Evolutionary conservation across 352 stramenopile species (phyloP), one percentile per base, ranked within the genome.

Genomic region (Phytophthora hybrid): DNA sequence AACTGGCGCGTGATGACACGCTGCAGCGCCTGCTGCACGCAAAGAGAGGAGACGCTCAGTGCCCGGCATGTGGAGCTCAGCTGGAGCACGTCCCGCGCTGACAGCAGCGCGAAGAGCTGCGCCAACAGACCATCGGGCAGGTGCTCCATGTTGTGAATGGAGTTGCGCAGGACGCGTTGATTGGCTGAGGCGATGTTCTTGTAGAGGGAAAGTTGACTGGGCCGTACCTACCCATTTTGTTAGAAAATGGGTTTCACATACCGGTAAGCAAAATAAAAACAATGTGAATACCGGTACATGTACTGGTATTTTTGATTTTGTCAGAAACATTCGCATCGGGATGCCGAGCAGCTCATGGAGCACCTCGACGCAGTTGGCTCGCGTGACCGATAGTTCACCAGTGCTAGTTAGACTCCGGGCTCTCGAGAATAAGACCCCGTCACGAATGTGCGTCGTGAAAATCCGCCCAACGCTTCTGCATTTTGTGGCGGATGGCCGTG

Each of bases 91-190:
- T 95, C 88, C 14, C 59, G 66, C 0, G 87, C 81, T 19, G 85
- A 80, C 49, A 95, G 78, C 32, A 93, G 76, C 67, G 82, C 79
- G 46, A 94, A 88, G 56, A 95, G 63, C 14, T 88, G 77, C 57
- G 86, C 77, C 34, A 95, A 61, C 23, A 87, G 75, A 34, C 74
- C 66, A 13, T 87, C 76, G 13, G 84, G 78, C 2, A 95, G 77
- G 59, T 77, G 77, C 59, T 95, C 85, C 87, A 94, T 95, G 32
- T 16, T 44, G 34, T 13, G 34, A 44, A 16, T 44, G 8, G 23
- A 1, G 23, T 3, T 44, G 34, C 9, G 5, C 34, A 44, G 10
- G 34, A 44, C 34, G 34, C 34, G 4, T 44, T 44, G 34, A 44
- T 44, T 44, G 34, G 34, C 16, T 13, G 10, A 44, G 5, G 32